Evolutionary conservation across 2,329 filamentous ascomycete genomes (phyloP), one percentile per base, ranked within the genome.

Genomic region (Aspergillus novoparasiticus): DNA sequence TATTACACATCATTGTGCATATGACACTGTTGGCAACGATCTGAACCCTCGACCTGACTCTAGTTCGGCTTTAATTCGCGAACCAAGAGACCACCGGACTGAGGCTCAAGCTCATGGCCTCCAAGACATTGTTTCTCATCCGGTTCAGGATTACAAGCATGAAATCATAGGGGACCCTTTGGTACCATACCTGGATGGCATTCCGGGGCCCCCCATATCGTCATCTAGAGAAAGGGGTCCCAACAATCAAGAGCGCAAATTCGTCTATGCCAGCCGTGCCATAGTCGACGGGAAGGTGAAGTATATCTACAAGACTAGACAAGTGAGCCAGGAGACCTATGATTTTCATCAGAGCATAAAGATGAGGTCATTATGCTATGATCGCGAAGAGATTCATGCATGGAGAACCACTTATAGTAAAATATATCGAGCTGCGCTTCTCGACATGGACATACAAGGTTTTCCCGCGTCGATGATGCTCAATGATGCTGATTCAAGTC

Each of bases 371-470:
- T 59, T 74, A 30, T 75, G 59, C 21, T 21, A 58, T 26, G 34
- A 46, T 28, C 28, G 50, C 1, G 16, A 30, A 1, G 48, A 58
- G 4, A 41, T 62, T 34, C 46, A 56, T 9, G 8, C 34, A 64
- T 78, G 76, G 76, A 66, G 64, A 26, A 26, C 32, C 43, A 64
- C 68, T 16, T 72, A 68, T 39, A 57, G 50, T 41, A 67, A 68
- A 34, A 48, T 78, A 19, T 73, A 64, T 54, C 62, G 60, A 34
- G 71, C 72, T 19, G 74, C 65, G 57, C 58, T 56, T 46, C 57
- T 68, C 19, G 62, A 68, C 21, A 51, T 46, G 55, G 32, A 59
- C 6, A 23, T 32, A 19, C 45, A 43, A 39, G 30, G 59, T 4
- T 16, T 65, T 12, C 26, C 59, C 34, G 30, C 9, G n/a, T 19